phyloP scores from a whole-genome alignment of 352 stramenopile species.

The Globisporangium irregulare region DNA sequence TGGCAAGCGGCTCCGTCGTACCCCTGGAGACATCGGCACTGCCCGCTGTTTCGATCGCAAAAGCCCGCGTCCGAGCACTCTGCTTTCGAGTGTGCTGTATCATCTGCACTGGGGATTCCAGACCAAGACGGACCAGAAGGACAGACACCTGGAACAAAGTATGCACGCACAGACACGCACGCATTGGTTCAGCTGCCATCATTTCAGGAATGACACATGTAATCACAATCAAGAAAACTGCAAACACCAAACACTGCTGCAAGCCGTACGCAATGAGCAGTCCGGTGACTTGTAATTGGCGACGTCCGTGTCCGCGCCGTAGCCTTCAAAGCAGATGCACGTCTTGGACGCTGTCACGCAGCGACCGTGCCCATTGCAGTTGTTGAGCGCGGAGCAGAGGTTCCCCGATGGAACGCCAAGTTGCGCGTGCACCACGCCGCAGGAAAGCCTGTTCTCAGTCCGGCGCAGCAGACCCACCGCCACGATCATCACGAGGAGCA shows the following conservation, averaged over 20 bases:
- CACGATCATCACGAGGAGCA: neutral
- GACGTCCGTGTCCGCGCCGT: conserved; percentile 78
- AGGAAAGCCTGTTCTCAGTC: neutral
- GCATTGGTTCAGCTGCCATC: neutral
- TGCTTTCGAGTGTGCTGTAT: conserved; percentile 35
- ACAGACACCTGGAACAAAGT: conserved; percentile 47
- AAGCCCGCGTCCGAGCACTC: conserved; percentile 68
- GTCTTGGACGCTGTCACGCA: conserved; percentile 83
- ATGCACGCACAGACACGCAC: neutral
- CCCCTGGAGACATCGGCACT: conserved; percentile 61
- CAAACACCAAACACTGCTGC: neutral
- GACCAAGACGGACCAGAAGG: conserved; percentile 62
- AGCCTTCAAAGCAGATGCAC: conserved; percentile 89
- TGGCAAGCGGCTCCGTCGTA: conserved; percentile 78
- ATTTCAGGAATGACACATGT: neutral
- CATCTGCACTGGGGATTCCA: conserved; percentile 39
- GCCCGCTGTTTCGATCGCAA: conserved; percentile 51
- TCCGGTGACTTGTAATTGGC: conserved; percentile 74
- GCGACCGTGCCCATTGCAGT: conserved; percentile 88
- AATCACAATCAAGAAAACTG: neutral
- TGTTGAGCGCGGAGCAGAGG: conserved; percentile 71
- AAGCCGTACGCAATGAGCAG: conserved; percentile 63
- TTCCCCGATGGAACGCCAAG: conserved; percentile 55
- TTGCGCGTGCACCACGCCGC: conserved; percentile 26
- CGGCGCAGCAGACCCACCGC: neutral